Conservation (phyloP, 305 asterid species). For the Plantago coronopus region DNA sequence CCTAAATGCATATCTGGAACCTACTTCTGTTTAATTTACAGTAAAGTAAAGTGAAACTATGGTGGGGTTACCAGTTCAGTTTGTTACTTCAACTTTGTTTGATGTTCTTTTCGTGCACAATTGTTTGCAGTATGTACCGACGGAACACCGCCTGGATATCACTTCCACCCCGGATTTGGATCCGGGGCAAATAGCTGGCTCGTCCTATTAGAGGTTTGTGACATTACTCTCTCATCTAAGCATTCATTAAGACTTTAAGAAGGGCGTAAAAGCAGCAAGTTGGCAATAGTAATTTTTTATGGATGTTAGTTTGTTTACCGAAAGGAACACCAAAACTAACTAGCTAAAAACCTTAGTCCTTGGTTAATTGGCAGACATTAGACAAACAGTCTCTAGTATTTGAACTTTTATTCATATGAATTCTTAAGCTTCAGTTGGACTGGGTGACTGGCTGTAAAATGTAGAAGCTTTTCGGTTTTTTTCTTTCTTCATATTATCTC, state of each 20-base stretch:
- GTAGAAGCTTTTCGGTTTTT: no score
- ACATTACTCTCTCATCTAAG: background rate
- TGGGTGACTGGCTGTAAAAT: no score
- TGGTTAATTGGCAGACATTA: no score
- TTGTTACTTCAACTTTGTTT: background rate
- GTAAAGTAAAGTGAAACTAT: background rate
- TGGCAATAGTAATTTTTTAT: no score
- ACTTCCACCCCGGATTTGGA: constrained; percentile 46
- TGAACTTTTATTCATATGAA: no score
- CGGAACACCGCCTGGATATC: constrained; percentile 51
- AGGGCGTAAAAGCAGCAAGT: no score
- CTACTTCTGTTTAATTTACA: background rate
- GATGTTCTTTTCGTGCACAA: constrained; percentile 7
- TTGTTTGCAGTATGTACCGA: constrained; percentile 48
- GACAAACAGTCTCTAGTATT: no score
- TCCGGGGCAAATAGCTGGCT: constrained; percentile 48
- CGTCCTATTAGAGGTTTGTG: constrained; percentile 42
- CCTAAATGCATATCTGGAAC: background rate
- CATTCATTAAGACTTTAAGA: background rate
- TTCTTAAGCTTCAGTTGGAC: no score
- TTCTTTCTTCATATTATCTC: no score
- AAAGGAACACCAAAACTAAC: no score
- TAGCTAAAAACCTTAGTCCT: no score
- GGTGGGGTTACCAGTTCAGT: background rate
- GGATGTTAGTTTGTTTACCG: no score